Evolutionary conservation across 108 stramenopile species (phyloP).

Genomic region (Schizochytrium sp.): DNA sequence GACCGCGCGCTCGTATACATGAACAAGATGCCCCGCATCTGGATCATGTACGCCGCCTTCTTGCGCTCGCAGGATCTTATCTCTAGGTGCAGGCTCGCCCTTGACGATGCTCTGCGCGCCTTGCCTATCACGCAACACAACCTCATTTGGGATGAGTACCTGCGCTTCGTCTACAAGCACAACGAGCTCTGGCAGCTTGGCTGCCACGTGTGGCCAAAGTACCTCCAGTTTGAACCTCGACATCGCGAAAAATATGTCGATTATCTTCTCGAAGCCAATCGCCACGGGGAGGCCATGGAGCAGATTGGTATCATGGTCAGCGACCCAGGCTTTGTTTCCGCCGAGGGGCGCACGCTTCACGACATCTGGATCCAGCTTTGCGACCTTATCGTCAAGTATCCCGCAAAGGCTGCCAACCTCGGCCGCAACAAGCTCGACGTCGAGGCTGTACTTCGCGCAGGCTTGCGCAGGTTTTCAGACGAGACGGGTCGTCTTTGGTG

Average conservation of each 20-base stretch:
- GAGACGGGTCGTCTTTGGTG: constrained; percentile 90
- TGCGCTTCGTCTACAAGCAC: constrained; percentile 19
- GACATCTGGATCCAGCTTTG: constrained; percentile 89
- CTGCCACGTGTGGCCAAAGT: not conserved
- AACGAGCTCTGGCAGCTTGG: not conserved
- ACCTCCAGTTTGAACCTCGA: constrained; percentile 27
- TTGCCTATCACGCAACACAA: constrained; percentile 86
- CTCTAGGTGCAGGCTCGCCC: constrained; percentile 53
- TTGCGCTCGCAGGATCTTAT: constrained; percentile 16
- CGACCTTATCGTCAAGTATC: constrained; percentile 74
- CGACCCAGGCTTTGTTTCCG: constrained; percentile 56
- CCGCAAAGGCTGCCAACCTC: constrained; percentile 55
- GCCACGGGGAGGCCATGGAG: constrained; percentile 74
- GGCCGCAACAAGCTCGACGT: constrained; percentile 59
- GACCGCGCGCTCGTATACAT: constrained; percentile 70
- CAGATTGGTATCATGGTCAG: constrained; percentile 62
- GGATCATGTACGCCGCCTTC: constrained; percentile 68
- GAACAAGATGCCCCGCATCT: constrained; percentile 82
- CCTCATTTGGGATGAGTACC: constrained; percentile 70
- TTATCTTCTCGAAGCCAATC: constrained; percentile 37
- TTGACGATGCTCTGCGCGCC: constrained; percentile 78
- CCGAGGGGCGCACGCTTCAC: constrained; percentile 62
- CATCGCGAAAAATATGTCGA: constrained; percentile 47
- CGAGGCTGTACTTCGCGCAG: constrained; percentile 74
- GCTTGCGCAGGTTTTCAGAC: constrained; percentile 66